Percentiles rank a stretch among this genome's conserved stretches.
phyloP scores from a whole-genome alignment of 768 basidiomycete genomes.

The Rhodotorula paludigena region DNA sequence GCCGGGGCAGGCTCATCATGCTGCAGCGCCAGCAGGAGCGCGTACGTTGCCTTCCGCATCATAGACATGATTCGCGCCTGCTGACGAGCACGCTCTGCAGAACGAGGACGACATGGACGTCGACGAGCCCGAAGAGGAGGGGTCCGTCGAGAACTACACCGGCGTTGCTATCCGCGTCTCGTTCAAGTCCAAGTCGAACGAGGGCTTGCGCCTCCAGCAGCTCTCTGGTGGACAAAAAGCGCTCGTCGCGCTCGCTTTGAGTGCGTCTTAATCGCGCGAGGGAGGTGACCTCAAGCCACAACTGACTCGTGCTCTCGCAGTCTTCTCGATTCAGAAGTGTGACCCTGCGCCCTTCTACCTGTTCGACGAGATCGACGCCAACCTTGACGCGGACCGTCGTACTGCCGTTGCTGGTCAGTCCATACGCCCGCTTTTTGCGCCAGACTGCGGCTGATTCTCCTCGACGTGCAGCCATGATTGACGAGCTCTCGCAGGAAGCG shows the following conservation, averaged over 20 bases:
- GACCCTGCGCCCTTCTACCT: conserved; percentile 98
- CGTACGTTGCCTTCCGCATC: conserved; percentile 44
- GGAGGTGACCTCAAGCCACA: conserved; percentile 93
- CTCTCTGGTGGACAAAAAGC: conserved; percentile 97
- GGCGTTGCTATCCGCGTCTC: conserved; percentile 97
- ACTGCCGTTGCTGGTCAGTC: conserved; percentile 85
- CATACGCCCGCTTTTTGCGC: not conserved
- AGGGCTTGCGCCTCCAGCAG: conserved; percentile 92
- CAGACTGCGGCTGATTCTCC: not conserved
- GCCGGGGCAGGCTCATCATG: conserved; percentile 83
- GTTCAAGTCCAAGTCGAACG: conserved; percentile 97
- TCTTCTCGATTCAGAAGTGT: conserved; percentile 98
- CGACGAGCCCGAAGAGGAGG: conserved; percentile 41
- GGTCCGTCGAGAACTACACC: conserved; percentile 77
- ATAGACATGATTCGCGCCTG: too few species aligned
- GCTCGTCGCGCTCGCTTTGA: conserved; percentile 87
- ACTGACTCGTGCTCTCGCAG: conserved; percentile 53
- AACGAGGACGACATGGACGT: conserved; percentile 45
- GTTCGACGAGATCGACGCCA: conserved; percentile 99
- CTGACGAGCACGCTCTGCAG: too few species aligned
- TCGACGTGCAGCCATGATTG: conserved; percentile 72
- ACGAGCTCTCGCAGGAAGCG: conserved; percentile 74
- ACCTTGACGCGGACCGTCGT: conserved; percentile 93
- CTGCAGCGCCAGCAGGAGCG: conserved; percentile 71
- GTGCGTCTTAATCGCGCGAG: conserved; percentile 49